phyloP scores from a whole-genome alignment of 495 filamentous ascomycete species.

The Talaromyces nanjingensis region DNA sequence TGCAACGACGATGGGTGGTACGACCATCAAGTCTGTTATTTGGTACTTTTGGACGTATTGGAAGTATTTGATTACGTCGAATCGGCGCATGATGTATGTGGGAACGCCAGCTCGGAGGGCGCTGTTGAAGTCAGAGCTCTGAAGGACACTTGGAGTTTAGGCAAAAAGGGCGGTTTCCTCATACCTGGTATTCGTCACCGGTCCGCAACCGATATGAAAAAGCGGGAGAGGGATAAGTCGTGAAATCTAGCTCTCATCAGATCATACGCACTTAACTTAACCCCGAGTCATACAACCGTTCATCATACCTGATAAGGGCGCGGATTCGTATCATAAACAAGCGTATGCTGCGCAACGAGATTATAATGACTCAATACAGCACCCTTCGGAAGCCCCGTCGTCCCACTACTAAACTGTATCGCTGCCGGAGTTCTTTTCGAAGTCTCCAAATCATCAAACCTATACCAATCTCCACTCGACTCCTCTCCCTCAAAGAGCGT shows the following conservation, averaged over 20 bases:
- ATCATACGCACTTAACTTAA: background rate
- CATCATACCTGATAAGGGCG: background rate
- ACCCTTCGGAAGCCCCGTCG: slow-evolving; percentile 44
- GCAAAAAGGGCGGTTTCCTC: background rate
- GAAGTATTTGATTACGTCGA: slow-evolving; percentile 37
- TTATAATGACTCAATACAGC: slow-evolving; percentile 39
- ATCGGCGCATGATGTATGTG: slow-evolving; percentile 43
- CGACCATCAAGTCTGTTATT: slow-evolving; percentile 37
- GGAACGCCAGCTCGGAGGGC: slow-evolving; percentile 30
- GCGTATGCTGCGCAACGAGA: slow-evolving; percentile 29
- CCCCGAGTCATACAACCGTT: background rate
- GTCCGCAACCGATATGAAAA: background rate
- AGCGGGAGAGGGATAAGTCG: background rate
- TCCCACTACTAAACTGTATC: slow-evolving; percentile 49
- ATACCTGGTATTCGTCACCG: background rate
- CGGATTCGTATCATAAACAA: slow-evolving; percentile 16
- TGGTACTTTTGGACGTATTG: slow-evolving; percentile 29
- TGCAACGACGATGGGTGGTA: slow-evolving; percentile 42
- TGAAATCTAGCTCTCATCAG: background rate
- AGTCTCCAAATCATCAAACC: slow-evolving; percentile 33
- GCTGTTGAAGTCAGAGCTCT: slow-evolving; percentile 34
- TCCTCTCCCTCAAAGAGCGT: slow-evolving; percentile 40
- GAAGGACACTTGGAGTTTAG: slow-evolving; percentile 20
- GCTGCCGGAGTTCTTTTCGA: slow-evolving; percentile 41
- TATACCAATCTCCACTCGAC: slow-evolving; percentile 20